phyloP scores from a whole-genome alignment of 2,329 filamentous ascomycete species.

The Cryphonectria carpinicola region DNA sequence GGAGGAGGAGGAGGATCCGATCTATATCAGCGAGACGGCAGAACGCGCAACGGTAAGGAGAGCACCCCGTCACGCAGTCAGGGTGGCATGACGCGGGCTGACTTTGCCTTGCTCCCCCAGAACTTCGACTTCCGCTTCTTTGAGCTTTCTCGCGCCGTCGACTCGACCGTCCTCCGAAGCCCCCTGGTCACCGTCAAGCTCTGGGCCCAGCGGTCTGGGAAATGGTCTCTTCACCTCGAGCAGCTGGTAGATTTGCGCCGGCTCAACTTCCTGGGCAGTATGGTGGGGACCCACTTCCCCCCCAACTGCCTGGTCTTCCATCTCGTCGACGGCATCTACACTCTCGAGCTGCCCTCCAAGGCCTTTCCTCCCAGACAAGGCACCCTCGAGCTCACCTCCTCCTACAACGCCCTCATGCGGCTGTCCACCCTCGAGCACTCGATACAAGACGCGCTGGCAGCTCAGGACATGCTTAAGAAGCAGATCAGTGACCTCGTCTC shows the following conservation, averaged over 20 bases:
- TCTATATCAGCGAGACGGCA: constrained; percentile 88
- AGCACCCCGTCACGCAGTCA: neutral
- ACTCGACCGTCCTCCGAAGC: constrained; percentile 66
- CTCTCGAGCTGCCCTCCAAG: constrained; percentile 67
- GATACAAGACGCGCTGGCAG: constrained; percentile 85
- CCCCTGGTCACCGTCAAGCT: constrained; percentile 70
- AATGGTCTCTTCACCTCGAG: constrained; percentile 69
- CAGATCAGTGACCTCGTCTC: constrained; percentile 71
- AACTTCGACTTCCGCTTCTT: constrained; percentile 92
- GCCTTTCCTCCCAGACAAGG: constrained; percentile 57
- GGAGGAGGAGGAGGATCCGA: constrained; percentile 59
- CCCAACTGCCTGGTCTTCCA: constrained; percentile 85
- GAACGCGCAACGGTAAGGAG: constrained; percentile 69
- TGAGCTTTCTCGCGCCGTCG: constrained; percentile 66
- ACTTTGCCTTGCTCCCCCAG: constrained; percentile 37
- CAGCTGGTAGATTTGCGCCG: constrained; percentile 71
- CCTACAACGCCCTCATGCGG: constrained; percentile 86
- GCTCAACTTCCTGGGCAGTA: constrained; percentile 77
- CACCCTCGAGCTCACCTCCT: constrained; percentile 65
- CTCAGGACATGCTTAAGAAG: constrained; percentile 71
- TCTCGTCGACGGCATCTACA: constrained; percentile 85
- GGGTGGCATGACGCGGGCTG: constrained; percentile 23
- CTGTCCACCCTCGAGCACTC: constrained; percentile 87
- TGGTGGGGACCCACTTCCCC: constrained; percentile 73
- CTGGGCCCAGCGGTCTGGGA: constrained; percentile 67